Evolutionary conservation across 75 land plant species (phyloP), one percentile per base, ranked within the genome.

Genomic region (Cunninghamia lanceolata): DNA sequence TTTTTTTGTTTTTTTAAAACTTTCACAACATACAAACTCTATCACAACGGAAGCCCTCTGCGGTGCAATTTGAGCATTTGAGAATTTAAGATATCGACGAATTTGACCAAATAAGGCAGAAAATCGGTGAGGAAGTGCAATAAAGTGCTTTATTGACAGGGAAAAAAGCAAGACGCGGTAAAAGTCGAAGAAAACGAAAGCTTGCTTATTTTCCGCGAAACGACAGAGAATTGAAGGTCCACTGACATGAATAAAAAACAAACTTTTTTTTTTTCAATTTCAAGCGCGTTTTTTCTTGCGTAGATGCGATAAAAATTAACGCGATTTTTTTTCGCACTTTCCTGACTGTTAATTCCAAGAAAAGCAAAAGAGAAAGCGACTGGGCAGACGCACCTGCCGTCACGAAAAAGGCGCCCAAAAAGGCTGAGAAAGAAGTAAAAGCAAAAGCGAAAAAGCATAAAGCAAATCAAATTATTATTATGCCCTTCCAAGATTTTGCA

Each of bases 401-500:
- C 82, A 80, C 50, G 82, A 80, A 80, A 80, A 80, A 80, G 82
- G 50, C 50, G 82, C 82, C 15, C 50, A 28, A n/a, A 80, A 80
- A 80, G 82, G 82, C 47, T n/a, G 50, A 80, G 46, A 80, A 45
- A 80, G 39, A 76, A 79, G 82, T 79, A 79, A 79, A 80, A 80
- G 82, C 82, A 80, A 80, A 80, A 80, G 82, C 50, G 42, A 28
- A 73, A 80, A 80, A 80, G 82, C 82, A 80, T 80, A 80, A 80
- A 45, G 82, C 82, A 80, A 80, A 78, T 11, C 7, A 63, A 63
- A 63, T 63, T 63, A 80, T 80, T 73, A 34, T 73, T 73, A 34
- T 34, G 75, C 47, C 50, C 21, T n/a, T 40, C 32, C 47, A 80
- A 45, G 82, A 28, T 80, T 45, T 45, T 45, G 32, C 32, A 45